Percentiles rank a stretch among this genome's conserved stretches.
These are phyloP conservation scores for Backusella sp. DNA, from an alignment of 192 early-diverging fungal species.

Conservation along the genomic window DNA sequence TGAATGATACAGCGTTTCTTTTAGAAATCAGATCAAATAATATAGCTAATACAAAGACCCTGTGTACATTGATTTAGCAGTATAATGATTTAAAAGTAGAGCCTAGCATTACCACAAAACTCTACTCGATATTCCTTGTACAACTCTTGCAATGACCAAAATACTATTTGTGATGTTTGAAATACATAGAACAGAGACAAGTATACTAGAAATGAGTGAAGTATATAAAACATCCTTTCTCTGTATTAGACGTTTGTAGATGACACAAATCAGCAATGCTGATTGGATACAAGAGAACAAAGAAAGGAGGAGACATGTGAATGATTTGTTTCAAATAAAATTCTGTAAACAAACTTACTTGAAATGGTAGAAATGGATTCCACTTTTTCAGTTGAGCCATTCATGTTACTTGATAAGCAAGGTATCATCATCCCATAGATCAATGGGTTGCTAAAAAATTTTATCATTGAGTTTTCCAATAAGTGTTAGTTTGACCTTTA, in stretches of 20 bases:
- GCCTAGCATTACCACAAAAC: background rate
- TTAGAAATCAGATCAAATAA: background rate
- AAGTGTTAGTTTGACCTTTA: background rate
- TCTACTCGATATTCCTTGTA: background rate
- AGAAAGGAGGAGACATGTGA: background rate
- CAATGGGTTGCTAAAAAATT: background rate
- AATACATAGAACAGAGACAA: background rate
- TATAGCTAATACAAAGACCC: background rate
- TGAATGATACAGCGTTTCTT: background rate
- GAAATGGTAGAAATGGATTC: background rate
- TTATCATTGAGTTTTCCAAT: background rate
- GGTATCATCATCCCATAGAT: background rate
- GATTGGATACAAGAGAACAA: background rate
- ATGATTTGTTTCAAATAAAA: background rate
- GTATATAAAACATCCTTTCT: background rate
- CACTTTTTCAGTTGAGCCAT: background rate
- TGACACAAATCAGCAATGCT: background rate
- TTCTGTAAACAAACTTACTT: conserved; percentile 3
- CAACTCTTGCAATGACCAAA: background rate
- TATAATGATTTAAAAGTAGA: background rate
- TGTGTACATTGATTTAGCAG: background rate
- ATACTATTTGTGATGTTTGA: background rate
- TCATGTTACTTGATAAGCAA: background rate
- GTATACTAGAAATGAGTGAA: background rate
- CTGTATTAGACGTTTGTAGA: background rate